Base-by-base conservation (phyloP, 768 basidiomycete species). In the Mycena amicta region DNA sequence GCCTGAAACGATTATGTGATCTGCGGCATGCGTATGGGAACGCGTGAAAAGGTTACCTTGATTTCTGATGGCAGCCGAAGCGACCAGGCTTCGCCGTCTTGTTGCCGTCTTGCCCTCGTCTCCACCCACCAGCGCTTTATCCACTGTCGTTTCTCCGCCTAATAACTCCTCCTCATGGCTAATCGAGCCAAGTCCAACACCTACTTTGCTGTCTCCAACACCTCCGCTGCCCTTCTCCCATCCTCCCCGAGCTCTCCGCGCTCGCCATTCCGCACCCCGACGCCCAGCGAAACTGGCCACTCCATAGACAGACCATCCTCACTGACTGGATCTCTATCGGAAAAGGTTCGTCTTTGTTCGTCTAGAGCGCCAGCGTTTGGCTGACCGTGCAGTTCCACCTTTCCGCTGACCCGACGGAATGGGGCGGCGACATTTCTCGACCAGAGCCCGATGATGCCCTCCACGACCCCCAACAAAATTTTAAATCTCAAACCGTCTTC, bases 381-480 rank as follows among this genome's bases (percentile, higher is more conserved):
- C 33, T 37, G 18, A 37, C 43, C 43, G 8, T 45, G 13, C 43
- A 45, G 43, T 45, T 16, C 22, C 43, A 45, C 22, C 22, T 45
- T 13, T 16, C 43, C 43, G 43, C 43, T 23, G 43, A 45, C 43
- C 43, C 43, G 12, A 23, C 43, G 5, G 43, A 45, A 15, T 45
- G 43, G 43, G 43, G 43, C 20, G 43, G 5, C 43, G 43, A 45
- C 43, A 45, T 45, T 8, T 15, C 13, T 23, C 43, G 43, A 23
- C 22, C 43, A 15, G 43, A 45, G 43, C 43, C 43, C 15, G 43
- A 89, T 73, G 88, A 90, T 65, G 77, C 81, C 20, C 76, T 89
- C 25, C 88, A 89, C 68, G 84, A 85, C 73, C 77, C 83, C 16
- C 72, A 78, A 29, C 74, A 83, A 45, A 83, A 81, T 49, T 76